These are phyloP conservation scores for Keithomyces neogunnii DNA, from an alignment of 2,329 filamentous ascomycete species.

Conservation along the genomic window DNA sequence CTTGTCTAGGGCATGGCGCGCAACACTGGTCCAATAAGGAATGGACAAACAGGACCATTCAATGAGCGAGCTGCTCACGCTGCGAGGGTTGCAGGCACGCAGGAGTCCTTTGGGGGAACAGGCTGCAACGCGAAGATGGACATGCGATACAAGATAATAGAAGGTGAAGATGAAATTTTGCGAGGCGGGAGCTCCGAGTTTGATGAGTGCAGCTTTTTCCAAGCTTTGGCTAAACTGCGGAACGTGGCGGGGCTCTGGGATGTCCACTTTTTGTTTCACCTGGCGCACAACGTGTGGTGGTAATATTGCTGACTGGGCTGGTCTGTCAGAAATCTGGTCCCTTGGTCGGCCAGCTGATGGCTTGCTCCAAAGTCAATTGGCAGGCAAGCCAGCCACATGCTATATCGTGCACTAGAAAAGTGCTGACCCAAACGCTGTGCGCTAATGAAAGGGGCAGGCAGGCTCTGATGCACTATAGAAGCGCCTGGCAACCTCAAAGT, in stretches of 20 bases:
- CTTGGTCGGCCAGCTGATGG: too few species aligned
- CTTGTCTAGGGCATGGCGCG: slow-evolving; percentile 22
- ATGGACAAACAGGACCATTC: not conserved
- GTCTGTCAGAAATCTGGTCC: too few species aligned
- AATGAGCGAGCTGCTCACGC: not conserved
- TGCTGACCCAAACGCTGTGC: too few species aligned
- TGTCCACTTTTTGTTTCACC: not conserved
- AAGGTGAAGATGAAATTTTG: slow-evolving; percentile 1
- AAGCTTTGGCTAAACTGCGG: slow-evolving; percentile 3
- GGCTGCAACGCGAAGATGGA: not conserved
- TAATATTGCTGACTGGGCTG: too few species aligned
- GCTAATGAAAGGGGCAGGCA: too few species aligned
- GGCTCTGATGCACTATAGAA: too few species aligned
- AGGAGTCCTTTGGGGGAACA: not conserved
- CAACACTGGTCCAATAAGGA: slow-evolving; percentile 8
- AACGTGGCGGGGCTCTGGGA: too few species aligned
- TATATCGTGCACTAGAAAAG: too few species aligned
- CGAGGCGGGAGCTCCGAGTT: not conserved
- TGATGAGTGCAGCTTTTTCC: too few species aligned
- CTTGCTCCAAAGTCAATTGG: too few species aligned
- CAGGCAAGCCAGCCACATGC: too few species aligned
- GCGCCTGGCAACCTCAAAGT: too few species aligned
- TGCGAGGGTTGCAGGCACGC: not conserved
- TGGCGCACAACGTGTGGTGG: not conserved
- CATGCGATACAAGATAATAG: not conserved